Base-by-base conservation (phyloP, 345 rosid genomes). In the Acer yangbiense region DNA sequence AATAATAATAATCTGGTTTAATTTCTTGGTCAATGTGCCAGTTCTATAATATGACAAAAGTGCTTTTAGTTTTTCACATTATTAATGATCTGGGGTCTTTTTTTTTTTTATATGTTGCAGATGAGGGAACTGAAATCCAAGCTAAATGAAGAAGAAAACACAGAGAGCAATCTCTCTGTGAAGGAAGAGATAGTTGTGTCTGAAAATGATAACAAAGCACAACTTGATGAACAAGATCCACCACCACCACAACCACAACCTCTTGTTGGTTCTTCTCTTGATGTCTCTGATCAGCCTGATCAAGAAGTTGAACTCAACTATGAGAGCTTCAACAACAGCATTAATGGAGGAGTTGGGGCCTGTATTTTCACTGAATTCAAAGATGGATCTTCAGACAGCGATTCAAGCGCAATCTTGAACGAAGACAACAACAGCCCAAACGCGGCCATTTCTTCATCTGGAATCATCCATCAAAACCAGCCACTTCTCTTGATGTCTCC, bases 321-420 rank as follows among this genome's bases (percentile, higher is more conserved):
- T 55, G 85, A 88, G 50, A 85, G 83, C 78, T 86, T 86, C 72
- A 82, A 83, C 57, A 84, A 65, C 57, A 68, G 18, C 78, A 75
- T 73, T 25, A 64, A 61, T 16, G 74, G 68, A 46, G 74, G 64
- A 46, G 68, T 25, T 2, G 81, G 68, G 5, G 76, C 78, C 61
- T 69, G 79, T 14, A 76, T 90, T 18, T 90, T 88, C 79, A 86
- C 90, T 0, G 91, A 88, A 74, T 69, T 82, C 76, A 86, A 85
- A 79, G 97, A 90, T 23, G 98, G 96, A 72, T 92, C 96, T 1
- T 92, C 99, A 0, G 99, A 94, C 46, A 93, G 99, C 52, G 98
- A 92, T 70, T 91, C 97, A 4, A 91, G 98, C 70, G 99, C 97
- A 0, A 83, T 95, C 77, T 70, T 95, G 29, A 95, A 91, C 68